These are phyloP conservation scores for Penicillium herquei DNA, from an alignment of 495 filamentous ascomycete species.

Conservation along the genomic window DNA sequence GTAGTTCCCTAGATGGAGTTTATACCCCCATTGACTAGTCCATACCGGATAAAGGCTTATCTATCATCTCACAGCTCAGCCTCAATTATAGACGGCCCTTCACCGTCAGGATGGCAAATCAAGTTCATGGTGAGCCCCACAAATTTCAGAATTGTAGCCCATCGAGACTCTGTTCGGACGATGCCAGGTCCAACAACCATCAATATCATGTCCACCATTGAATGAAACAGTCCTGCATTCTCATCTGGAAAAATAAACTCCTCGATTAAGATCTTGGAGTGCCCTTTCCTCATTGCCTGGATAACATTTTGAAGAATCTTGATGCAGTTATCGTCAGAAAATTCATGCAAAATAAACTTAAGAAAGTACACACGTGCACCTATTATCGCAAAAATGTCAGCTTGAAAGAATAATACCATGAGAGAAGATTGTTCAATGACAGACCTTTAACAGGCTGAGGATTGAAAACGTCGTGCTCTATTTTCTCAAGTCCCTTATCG, in stretches of 20 bases:
- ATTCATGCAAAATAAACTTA: slow-evolving; percentile 48
- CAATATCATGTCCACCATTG: slow-evolving; percentile 33
- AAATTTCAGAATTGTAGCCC: slow-evolving; percentile 25
- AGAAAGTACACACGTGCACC: slow-evolving; percentile 45
- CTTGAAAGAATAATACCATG: not conserved
- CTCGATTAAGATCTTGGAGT: slow-evolving; percentile 42
- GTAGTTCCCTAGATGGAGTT: not conserved
- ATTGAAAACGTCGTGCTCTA: slow-evolving; percentile 41
- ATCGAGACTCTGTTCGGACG: slow-evolving; percentile 30
- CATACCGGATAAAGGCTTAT: too few species aligned
- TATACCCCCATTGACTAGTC: too few species aligned
- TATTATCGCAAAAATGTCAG: slow-evolving; percentile 7
- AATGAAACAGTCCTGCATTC: slow-evolving; percentile 17
- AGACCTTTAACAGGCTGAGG: slow-evolving; percentile 35
- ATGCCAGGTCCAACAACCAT: slow-evolving; percentile 31
- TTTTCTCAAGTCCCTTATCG: slow-evolving; percentile 21
- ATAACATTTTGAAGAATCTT: slow-evolving; percentile 32
- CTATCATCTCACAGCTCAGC: slow-evolving; percentile 28
- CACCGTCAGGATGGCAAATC: slow-evolving; percentile 24
- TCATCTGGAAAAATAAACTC: slow-evolving; percentile 38
- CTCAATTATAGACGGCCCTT: slow-evolving; percentile 31
- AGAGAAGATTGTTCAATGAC: not conserved
- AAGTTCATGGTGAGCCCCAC: slow-evolving; percentile 30
- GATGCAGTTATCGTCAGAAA: slow-evolving; percentile 35
- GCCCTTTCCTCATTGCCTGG: slow-evolving; percentile 37